Base-by-base conservation (phyloP, 495 filamentous ascomycete genomes). In the Penicillium desertorum region DNA sequence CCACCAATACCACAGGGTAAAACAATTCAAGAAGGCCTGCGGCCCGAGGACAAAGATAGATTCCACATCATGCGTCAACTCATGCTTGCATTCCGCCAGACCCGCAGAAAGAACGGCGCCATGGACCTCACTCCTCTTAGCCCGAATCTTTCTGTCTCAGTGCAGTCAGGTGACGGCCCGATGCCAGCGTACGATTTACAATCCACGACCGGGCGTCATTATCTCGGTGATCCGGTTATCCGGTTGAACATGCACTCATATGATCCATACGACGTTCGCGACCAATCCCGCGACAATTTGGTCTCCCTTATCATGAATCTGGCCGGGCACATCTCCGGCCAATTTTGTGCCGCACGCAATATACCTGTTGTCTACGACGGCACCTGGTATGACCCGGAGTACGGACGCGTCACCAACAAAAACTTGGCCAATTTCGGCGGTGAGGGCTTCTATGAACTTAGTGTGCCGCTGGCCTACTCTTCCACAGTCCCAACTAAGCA, bases 291-390 rank as follows among this genome's bases (percentile, higher is more conserved):
- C 42, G 60, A 61, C 16, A 65, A 74, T 27, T 67, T 89, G 34
- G 75, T 89, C 44, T 71, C 80, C 2, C 76, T 85, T 51, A 66
- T 88, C 22, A 98, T 98, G 94, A 76, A 89, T 45, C 73, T 93
- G 19, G 91, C 86, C 48, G 88, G 88, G 60, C 80, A 88, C 62
- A 73, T 88, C 19, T 85, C 84, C 3, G 92, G 85, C 7, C 71
- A 69, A 37, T 98, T 90, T 88, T 90, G 87, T 65, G 65, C 79
- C 16, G 79, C 84, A 39, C 86, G 92, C 36, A 77, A 82, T 53
- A 90, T 98, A 36, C 92, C 95, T 3, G 80, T 84, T 50, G 81
- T 91, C 16, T 97, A 88, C 71, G 83, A 91, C 48, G 81, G 86
- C 41, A 83, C 88, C 7, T 78, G 86, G 59, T 80, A 79, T 45